Percentiles rank a stretch among this genome's conserved stretches.
Evolutionary conservation across 176 grass and related monocot species (phyloP).

Genomic region (Oryza meyeriana): DNA sequence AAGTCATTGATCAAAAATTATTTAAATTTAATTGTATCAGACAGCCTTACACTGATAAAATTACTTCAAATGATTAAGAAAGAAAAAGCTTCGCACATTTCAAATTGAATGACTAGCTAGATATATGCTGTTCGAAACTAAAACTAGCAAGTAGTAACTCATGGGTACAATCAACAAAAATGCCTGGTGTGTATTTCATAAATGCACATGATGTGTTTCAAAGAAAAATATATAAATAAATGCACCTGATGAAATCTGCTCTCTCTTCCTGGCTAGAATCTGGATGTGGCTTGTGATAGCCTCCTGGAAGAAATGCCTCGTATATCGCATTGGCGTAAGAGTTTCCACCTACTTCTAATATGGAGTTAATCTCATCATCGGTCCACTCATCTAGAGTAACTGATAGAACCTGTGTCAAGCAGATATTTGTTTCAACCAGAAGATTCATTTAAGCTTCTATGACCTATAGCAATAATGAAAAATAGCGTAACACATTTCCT

Average conservation of each 20-base stretch:
- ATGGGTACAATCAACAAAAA: background rate
- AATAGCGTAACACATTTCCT: background rate
- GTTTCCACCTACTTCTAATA: slow-evolving; percentile 77
- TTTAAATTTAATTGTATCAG: background rate
- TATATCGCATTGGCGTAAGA: slow-evolving; percentile 78
- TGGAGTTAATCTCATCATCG: slow-evolving; percentile 60
- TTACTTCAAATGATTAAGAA: background rate
- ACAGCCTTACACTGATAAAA: background rate
- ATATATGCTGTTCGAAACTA: slow-evolving; percentile 9
- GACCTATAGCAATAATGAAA: background rate
- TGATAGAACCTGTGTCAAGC: slow-evolving; percentile 56
- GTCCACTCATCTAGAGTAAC: slow-evolving; percentile 72
- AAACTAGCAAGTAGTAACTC: background rate
- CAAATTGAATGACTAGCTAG: slow-evolving; percentile 1
- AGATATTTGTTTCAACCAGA: background rate
- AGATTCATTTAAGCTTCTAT: background rate
- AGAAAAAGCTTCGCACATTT: background rate
- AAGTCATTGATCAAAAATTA: background rate
- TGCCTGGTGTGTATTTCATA: too few relatives aligned
- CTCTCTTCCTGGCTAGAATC: slow-evolving; percentile 58
- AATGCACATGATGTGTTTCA: too few relatives aligned
- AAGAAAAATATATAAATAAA: background rate
- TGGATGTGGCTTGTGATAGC: slow-evolving; percentile 50
- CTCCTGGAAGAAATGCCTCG: slow-evolving; percentile 73
- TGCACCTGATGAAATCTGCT: slow-evolving; percentile 64